Evolutionary conservation across 345 rosid genomes (phyloP).

Genomic region (Lumnitzera racemosa): DNA sequence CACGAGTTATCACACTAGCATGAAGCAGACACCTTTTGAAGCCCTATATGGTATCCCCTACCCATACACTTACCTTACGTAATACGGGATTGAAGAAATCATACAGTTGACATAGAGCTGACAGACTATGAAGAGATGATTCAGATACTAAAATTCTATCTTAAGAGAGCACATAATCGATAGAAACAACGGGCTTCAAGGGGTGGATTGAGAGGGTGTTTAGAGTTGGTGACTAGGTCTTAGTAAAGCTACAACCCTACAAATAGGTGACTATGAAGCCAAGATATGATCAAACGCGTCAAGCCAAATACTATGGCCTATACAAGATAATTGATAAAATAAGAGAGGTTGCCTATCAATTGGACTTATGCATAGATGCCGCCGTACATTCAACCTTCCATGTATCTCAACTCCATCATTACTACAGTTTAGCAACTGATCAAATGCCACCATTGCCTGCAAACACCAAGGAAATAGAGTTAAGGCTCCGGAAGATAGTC

Average conservation of each 20-base stretch:
- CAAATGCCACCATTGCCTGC: too few relatives aligned
- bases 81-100: background rate
- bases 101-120: background rate
- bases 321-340: background rate
- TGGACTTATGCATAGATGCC: background rate
- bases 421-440: too few relatives aligned
- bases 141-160: background rate
- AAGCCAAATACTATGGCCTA: background rate
- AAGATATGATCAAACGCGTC: too few relatives aligned
- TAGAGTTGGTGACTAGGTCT: too few relatives aligned
- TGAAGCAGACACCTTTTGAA: conserved; percentile 3
- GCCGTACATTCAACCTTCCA: background rate
- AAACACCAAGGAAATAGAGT: too few relatives aligned
- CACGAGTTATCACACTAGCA: background rate
- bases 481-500: too few relatives aligned
- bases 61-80: conserved; percentile 4
- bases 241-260: too few relatives aligned
- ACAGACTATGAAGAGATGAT: background rate
- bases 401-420: background rate
- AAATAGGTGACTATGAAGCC: too few relatives aligned
- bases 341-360: background rate
- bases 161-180: background rate
- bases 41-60: conserved; percentile 2
- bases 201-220: too few relatives aligned
- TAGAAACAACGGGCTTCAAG: background rate